Evolutionary conservation across 2,329 filamentous ascomycete species (phyloP), one percentile per base, ranked within the genome.

Genomic region (Xylaria digitata): DNA sequence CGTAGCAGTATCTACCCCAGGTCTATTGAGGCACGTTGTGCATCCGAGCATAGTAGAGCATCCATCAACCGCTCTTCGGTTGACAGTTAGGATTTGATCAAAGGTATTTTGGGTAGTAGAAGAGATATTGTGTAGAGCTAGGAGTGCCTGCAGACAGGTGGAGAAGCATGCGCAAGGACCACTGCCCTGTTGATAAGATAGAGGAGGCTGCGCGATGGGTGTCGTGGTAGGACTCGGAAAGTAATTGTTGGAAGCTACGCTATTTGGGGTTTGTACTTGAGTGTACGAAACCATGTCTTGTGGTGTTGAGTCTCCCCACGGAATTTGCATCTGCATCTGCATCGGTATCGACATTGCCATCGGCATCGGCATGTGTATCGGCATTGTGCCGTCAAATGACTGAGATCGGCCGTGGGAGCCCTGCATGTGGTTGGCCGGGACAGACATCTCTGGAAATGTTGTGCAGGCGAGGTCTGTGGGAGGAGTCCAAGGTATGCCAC

Each of bases 31-130:
- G 73, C 84, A 86, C 26, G 76, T 75, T 0, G 75, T 60, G 71
- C 84, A 86, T 21, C 77, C 75, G 3, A 86, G 77, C 81, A 86
- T 83, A 1, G 77, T 75, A 0, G 80, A 78, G 65, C 84, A 85
- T n/a, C 78, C 80, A 48, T 84, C 82, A 13, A 86, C 81, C 0
- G 84, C 84, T 65, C 81, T 83, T 23, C 81, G 79, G 71, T 84
- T 85, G 42, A 83, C 75, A 11, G 77, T 78, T 3, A 85, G 74
- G 3, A 84, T 80, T 2, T 81, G 70, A 56, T 84, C 82, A 61
- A 85, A 83, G 0, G 82, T 78, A 0, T 81, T 80, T 0, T 75
- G 69, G 0, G 75, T 70, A 0, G 80, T 79, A 3, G 76, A 77
- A 0, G 81, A 80, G 7, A 80, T 80, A 61, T 83, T 82, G 74